These are phyloP conservation scores for Sinapis alba DNA, from an alignment of 441 rosid species.

Conservation along the genomic window DNA sequence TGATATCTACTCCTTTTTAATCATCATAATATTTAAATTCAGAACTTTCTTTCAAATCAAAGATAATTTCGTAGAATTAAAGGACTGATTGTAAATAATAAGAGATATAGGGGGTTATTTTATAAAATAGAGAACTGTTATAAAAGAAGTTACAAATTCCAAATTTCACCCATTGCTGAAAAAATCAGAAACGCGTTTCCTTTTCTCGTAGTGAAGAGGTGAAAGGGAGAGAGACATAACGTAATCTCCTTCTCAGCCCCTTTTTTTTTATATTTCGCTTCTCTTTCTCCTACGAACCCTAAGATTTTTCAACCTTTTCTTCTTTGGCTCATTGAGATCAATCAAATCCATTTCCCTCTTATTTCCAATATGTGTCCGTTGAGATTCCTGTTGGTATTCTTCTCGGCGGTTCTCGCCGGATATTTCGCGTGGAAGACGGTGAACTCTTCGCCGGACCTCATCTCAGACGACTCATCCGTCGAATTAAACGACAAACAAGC, in stretches of 20 bases:
- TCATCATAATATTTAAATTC: too few species aligned
- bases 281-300: slow-evolving; percentile 27
- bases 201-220: slow-evolving; percentile 11
- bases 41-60: too few species aligned
- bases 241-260: slow-evolving; percentile 4
- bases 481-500: slow-evolving; percentile 53
- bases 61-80: too few species aligned
- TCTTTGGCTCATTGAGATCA: neutral
- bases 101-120: neutral
- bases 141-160: neutral
- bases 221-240: slow-evolving; percentile 22
- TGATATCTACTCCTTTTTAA: too few species aligned
- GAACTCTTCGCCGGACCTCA: slow-evolving; percentile 58
- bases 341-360: slow-evolving; percentile 9
- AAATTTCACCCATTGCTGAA: slow-evolving; percentile 24
- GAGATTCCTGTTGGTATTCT: slow-evolving; percentile 79
- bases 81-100: neutral
- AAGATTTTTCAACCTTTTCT: neutral
- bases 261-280: neutral
- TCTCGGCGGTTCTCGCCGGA: slow-evolving; percentile 84
- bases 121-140: neutral
- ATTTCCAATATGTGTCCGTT: slow-evolving; percentile 70
- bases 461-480: slow-evolving; percentile 40
- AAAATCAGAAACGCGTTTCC: slow-evolving; percentile 31
- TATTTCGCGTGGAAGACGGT: slow-evolving; percentile 81